Evolutionary conservation across 495 filamentous ascomycete species (phyloP).

Genomic region (Lentithecium fluviatile): DNA sequence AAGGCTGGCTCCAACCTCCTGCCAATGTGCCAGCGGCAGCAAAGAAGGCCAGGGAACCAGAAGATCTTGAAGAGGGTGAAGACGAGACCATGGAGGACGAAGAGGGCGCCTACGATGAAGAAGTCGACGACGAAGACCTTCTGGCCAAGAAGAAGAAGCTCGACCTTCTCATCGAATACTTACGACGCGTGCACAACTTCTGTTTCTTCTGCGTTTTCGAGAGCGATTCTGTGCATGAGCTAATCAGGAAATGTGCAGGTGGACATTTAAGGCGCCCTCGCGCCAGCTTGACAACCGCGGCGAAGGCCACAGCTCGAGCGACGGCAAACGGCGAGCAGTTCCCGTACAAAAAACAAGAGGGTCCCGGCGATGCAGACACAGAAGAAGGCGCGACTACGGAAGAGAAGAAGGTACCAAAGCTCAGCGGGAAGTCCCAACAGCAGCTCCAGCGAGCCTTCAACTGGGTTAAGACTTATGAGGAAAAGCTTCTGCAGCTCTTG

Average conservation of each 20-base stretch:
- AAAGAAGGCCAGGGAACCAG: constrained; percentile 60
- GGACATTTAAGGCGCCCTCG: constrained; percentile 91
- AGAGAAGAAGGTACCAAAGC: constrained; percentile 59
- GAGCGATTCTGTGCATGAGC: constrained; percentile 92
- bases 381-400: constrained; percentile 52
- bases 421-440: constrained; percentile 73
- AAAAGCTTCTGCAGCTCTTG: constrained; percentile 88
- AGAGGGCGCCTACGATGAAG: constrained; percentile 70
- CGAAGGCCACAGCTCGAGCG: constrained; percentile 80
- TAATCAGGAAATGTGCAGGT: constrained; percentile 92
- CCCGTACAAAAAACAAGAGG: constrained; percentile 69
- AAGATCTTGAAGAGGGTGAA: constrained; percentile 65
- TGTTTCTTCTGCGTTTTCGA: constrained; percentile 99
- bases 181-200: constrained; percentile 94
- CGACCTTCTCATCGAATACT: constrained; percentile 92
- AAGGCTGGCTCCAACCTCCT: constrained; percentile 71
- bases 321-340: constrained; percentile 78
- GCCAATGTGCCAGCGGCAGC: constrained; percentile 53
- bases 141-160: constrained; percentile 92
- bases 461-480: constrained; percentile 99
- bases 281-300: constrained; percentile 72
- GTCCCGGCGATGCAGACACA: constrained; percentile 55
- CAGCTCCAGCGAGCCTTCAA: constrained; percentile 94
- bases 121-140: constrained; percentile 85
- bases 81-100: constrained; percentile 71